phyloP scores from a whole-genome alignment of 2,329 filamentous ascomycete genomes.

The Penicillium brevicompactum region DNA sequence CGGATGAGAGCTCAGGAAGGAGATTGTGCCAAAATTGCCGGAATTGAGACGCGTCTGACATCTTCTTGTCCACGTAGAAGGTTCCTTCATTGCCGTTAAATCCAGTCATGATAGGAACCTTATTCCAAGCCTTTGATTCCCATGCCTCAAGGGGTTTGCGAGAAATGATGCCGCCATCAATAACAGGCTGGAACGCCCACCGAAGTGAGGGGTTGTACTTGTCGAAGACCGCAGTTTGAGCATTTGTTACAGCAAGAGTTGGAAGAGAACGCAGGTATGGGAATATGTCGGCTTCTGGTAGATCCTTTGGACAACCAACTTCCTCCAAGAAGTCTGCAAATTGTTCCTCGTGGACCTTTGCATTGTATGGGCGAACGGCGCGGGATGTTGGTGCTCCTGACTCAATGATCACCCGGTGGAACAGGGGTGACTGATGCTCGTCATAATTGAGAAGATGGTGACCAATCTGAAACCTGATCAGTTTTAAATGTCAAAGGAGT shows the following conservation, averaged over 20 bases:
- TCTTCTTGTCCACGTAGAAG: constrained; percentile 59
- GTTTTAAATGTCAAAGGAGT: neutral
- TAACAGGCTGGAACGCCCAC: constrained; percentile 69
- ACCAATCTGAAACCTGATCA: constrained; percentile 55
- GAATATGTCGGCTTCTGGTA: constrained; percentile 37
- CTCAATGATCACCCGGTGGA: constrained; percentile 51
- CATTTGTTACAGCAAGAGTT: constrained; percentile 37
- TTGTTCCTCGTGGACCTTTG: constrained; percentile 47
- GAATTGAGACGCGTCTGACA: constrained; percentile 56
- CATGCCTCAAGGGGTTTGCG: constrained; percentile 63
- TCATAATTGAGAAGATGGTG: constrained; percentile 64
- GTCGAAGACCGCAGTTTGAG: constrained; percentile 48
- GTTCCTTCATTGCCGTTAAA: constrained; percentile 72
- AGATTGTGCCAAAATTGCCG: constrained; percentile 62
- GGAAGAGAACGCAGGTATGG: constrained; percentile 46
- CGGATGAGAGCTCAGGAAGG: constrained; percentile 57
- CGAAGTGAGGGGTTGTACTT: constrained; percentile 50
- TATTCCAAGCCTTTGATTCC: constrained; percentile 55
- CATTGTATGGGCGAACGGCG: constrained; percentile 47
- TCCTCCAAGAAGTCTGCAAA: constrained; percentile 46
- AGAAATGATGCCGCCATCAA: constrained; percentile 64
- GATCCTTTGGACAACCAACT: constrained; percentile 34
- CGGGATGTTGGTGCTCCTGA: constrained; percentile 52
- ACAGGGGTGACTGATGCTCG: constrained; percentile 35
- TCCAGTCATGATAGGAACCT: constrained; percentile 67